Evolutionary conservation across 176 grass and related monocot species (phyloP).

Genomic region (Cymbopogon citratus): DNA sequence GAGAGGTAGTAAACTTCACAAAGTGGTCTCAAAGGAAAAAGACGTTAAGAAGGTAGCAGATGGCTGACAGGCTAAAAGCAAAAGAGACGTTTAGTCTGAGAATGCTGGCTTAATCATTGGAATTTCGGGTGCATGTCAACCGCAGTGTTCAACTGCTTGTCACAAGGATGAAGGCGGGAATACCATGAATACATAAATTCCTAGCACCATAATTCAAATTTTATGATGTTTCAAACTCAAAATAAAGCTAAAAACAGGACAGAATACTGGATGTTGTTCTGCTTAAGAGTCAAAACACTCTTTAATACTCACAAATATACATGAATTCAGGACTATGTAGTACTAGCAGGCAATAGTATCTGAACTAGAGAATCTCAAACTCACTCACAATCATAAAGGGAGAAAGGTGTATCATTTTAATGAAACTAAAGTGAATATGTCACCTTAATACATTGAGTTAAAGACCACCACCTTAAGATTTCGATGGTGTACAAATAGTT

Average conservation of each 20-base stretch:
- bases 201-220: slow-evolving; percentile 17
- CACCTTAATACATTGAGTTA: neutral
- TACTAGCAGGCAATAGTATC: neutral
- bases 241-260: slow-evolving; percentile 1
- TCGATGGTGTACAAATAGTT: neutral
- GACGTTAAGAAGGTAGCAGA: slow-evolving; percentile 32
- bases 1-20: slow-evolving; percentile 38
- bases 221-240: neutral
- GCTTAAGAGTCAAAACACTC: neutral
- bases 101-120: slow-evolving; percentile 27
- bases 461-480: neutral
- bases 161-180: slow-evolving; percentile 8
- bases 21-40: slow-evolving; percentile 32
- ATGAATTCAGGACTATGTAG: neutral
- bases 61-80: slow-evolving; percentile 28
- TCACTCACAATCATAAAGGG: neutral
- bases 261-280: neutral
- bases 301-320: neutral
- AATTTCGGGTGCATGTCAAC: slow-evolving; percentile 10
- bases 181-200: neutral
- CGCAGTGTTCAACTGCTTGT: neutral
- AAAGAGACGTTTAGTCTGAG: slow-evolving; percentile 25
- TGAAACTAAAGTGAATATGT: neutral
- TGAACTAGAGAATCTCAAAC: slow-evolving; percentile 1
- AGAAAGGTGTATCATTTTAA: neutral